Conservation (phyloP, 495 filamentous ascomycete species). For the Corynascus novoguineensis region DNA sequence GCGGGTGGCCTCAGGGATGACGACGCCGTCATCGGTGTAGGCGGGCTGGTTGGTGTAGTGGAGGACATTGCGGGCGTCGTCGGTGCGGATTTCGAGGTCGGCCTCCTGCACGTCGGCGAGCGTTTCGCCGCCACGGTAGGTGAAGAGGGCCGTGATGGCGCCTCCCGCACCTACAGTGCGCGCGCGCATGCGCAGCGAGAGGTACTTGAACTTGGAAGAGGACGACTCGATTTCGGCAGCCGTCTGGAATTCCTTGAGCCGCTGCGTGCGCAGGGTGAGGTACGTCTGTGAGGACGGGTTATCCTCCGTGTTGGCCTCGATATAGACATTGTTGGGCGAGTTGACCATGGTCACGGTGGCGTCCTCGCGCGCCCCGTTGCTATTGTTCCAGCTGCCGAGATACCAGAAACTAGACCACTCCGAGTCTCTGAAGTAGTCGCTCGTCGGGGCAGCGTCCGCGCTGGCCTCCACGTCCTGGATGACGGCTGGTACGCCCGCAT, state of each 20-base stretch:
- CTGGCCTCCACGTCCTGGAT: conserved; percentile 28
- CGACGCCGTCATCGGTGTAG: conserved; percentile 39
- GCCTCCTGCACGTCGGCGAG: conserved; percentile 56
- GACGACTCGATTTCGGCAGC: conserved; percentile 60
- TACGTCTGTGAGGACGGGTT: conserved; percentile 42
- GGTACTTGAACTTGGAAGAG: conserved; percentile 49
- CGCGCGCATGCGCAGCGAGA: conserved; percentile 58
- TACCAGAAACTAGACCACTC: conserved; percentile 51
- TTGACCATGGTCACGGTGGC: conserved; percentile 52
- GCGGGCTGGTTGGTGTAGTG: conserved; percentile 74
- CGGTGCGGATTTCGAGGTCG: conserved; percentile 71
- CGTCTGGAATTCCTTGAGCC: conserved; percentile 52
- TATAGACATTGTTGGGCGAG: conserved; percentile 61
- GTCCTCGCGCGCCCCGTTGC: conserved; percentile 30
- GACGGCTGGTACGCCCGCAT: conserved; percentile 33
- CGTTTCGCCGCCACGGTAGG: conserved; percentile 41
- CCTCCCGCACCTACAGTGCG: conserved; percentile 50
- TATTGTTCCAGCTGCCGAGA: conserved; percentile 54
- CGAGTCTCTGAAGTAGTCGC: conserved; percentile 36
- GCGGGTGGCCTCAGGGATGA: conserved; percentile 39
- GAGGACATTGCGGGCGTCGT: conserved; percentile 48
- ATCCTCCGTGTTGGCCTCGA: conserved; percentile 40
- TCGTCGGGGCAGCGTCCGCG: conserved; percentile 32
- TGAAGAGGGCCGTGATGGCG: conserved; percentile 68
- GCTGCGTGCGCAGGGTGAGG: conserved; percentile 57